These are phyloP conservation scores for Uronychia binucleata DNA, from an alignment of 73 alveolate genomes.

Conservation along the genomic window DNA sequence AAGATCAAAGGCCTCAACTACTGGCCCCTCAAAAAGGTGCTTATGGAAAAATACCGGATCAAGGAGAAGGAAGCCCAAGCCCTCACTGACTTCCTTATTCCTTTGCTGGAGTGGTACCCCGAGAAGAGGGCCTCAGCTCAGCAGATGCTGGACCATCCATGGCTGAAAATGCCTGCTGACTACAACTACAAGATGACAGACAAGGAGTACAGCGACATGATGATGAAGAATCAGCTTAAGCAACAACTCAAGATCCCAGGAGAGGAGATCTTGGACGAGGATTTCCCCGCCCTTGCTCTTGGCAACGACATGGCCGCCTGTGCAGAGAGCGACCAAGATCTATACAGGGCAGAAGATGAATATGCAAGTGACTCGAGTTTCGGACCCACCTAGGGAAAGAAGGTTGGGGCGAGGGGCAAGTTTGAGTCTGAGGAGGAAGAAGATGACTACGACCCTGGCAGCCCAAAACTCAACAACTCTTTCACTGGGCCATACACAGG, in stretches of 20 bases:
- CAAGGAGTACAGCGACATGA: conserved; percentile 55
- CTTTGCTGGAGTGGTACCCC: conserved; percentile 80
- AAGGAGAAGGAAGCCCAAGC: conserved; percentile 74
- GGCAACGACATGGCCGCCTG: background rate
- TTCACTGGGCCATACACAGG: conserved; percentile 59
- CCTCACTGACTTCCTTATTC: conserved; percentile 69
- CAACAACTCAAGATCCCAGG: background rate
- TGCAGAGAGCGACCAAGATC: conserved; percentile 48
- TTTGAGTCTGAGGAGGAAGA: conserved; percentile 9
- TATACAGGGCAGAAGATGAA: conserved; percentile 39
- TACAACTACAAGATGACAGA: conserved; percentile 71
- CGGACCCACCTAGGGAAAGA: background rate
- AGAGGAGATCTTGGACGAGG: background rate
- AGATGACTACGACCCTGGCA: conserved; percentile 42
- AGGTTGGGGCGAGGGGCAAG: background rate
- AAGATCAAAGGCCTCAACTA: conserved; percentile 72
- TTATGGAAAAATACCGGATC: conserved; percentile 77
- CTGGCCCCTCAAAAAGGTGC: conserved; percentile 74
- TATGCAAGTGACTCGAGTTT: conserved; percentile 8
- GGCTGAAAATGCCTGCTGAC: conserved; percentile 84
- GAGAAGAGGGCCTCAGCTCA: conserved; percentile 85
- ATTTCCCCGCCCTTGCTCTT: background rate
- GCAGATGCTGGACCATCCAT: conserved; percentile 87
- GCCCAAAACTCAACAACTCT: conserved; percentile 45
- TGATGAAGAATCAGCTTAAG: conserved; percentile 7